Conservation (phyloP, 176 grass and related monocot species). For the Tillandsia fasciculata region DNA sequence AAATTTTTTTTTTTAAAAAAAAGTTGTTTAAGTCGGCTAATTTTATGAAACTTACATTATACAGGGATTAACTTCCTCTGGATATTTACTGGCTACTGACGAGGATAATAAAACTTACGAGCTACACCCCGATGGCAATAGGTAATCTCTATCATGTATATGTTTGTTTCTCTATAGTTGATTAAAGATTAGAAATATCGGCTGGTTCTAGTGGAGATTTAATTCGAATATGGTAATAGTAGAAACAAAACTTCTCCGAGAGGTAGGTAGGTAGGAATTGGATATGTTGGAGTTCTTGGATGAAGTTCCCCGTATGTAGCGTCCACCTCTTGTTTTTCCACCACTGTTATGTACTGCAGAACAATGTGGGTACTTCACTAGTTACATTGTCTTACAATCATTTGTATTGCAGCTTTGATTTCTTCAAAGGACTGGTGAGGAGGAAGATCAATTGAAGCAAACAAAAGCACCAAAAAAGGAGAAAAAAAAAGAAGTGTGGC, state of each 20-base stretch:
- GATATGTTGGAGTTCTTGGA: too few species aligned
- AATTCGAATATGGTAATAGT: neutral
- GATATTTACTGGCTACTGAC: slow-evolving; percentile 62
- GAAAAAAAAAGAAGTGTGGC: neutral
- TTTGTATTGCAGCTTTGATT: slow-evolving; percentile 70
- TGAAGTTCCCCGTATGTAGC: too few species aligned
- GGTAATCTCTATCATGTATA: slow-evolving; percentile 24
- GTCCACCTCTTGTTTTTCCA: too few species aligned
- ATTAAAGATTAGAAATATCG: neutral
- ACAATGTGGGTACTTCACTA: neutral
- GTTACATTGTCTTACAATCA: slow-evolving; percentile 12
- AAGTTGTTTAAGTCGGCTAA: slow-evolving; percentile 10
- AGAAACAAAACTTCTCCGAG: neutral
- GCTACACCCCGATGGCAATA: slow-evolving; percentile 91
- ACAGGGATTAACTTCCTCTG: slow-evolving; percentile 62
- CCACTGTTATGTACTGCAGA: neutral
- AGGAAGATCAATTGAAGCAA: slow-evolving; percentile 46
- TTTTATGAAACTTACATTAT: slow-evolving; percentile 4
- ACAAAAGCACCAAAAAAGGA: neutral
- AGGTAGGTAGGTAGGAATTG: too few species aligned
- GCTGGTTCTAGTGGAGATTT: neutral
- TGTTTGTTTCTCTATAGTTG: neutral
- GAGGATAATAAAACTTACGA: slow-evolving; percentile 57
- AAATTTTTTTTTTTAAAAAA: neutral
- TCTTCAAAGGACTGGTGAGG: slow-evolving; percentile 85